Evolutionary conservation across 208 protist genomes (phyloP).

Genomic region (Leishmania mexicana): DNA sequence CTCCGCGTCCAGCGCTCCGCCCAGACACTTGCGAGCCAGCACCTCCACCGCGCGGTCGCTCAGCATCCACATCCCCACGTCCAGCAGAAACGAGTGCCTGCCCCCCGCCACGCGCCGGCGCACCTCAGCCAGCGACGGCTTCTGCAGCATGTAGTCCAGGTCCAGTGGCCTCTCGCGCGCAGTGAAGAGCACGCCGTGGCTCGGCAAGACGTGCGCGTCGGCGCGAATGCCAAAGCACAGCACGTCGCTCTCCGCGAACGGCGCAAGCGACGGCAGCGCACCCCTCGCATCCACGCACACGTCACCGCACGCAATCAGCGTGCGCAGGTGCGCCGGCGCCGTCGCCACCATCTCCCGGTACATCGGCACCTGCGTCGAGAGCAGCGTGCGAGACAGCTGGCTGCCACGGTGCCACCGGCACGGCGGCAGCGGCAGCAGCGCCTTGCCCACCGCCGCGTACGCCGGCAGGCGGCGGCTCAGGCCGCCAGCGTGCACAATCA

Average conservation of each 20-base stretch:
- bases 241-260: slow-evolving; percentile 42
- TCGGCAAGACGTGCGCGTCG: slow-evolving; percentile 16
- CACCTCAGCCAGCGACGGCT: slow-evolving; percentile 40
- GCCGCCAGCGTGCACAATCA: slow-evolving; percentile 56
- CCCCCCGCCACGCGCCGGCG: slow-evolving; percentile 11
- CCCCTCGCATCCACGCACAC: slow-evolving; percentile 31
- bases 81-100: slow-evolving; percentile 28
- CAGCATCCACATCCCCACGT: slow-evolving; percentile 56
- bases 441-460: slow-evolving; percentile 49
- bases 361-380: slow-evolving; percentile 40
- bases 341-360: slow-evolving; percentile 22
- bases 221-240: slow-evolving; percentile 48
- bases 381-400: slow-evolving; percentile 39
- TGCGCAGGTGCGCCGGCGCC: slow-evolving; percentile 35
- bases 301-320: slow-evolving; percentile 48
- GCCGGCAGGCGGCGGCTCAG: slow-evolving; percentile 55
- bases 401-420: slow-evolving; percentile 36
- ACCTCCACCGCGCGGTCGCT: slow-evolving; percentile 46
- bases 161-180: slow-evolving; percentile 13
- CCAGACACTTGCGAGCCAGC: slow-evolving; percentile 29
- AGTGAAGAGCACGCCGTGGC: slow-evolving; percentile 56
- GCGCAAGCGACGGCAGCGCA: slow-evolving; percentile 7
- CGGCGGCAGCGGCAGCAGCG: slow-evolving; percentile 48
- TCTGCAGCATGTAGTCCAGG: slow-evolving; percentile 64
- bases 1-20: not conserved